Evolutionary conservation across 306 rosid species (phyloP).

Genomic region (Heteromeles arbutifolia): DNA sequence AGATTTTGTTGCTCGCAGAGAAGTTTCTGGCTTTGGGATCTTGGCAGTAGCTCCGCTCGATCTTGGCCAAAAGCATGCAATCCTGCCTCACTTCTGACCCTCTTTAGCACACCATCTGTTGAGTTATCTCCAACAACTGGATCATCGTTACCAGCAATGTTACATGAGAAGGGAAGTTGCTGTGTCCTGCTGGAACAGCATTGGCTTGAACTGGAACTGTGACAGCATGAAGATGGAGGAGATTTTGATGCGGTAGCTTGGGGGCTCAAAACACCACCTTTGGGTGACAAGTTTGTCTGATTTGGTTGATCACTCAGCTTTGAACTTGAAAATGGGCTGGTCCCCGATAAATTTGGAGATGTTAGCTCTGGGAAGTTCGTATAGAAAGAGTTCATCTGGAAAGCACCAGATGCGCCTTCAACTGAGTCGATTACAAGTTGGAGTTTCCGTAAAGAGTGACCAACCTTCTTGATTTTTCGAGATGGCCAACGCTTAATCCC

Average conservation of each 20-base stretch:
- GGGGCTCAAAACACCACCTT: constrained; percentile 35
- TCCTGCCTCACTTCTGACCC: constrained; percentile 69
- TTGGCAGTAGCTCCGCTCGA: constrained; percentile 31
- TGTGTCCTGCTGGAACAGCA: constrained; percentile 61
- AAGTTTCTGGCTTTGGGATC: constrained; percentile 61
- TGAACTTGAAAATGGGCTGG: constrained; percentile 38
- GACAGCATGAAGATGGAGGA: constrained; percentile 59
- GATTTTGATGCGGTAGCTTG: constrained; percentile 56
- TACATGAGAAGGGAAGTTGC: constrained; percentile 27
- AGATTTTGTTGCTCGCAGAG: constrained; percentile 34
- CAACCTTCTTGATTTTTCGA: constrained; percentile 90
- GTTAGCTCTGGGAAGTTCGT: constrained; percentile 69
- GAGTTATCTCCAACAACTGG: constrained; percentile 31
- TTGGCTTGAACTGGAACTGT: constrained; percentile 71
- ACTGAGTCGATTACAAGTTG: constrained; percentile 87
- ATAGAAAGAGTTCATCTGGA: constrained; percentile 78
- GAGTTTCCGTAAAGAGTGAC: constrained; percentile 89
- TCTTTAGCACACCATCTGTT: constrained; percentile 36
- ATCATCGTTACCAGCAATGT: constrained; percentile 31
- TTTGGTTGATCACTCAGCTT: constrained; percentile 43
- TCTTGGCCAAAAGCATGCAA: constrained; percentile 31
- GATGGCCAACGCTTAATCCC: constrained; percentile 99
- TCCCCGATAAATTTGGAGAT: constrained; percentile 57
- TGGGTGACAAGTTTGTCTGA: constrained; percentile 32
- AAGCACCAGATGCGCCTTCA: constrained; percentile 77